Percentiles rank a stretch among this genome's conserved stretches.
phyloP scores from a whole-genome alignment of 2,329 filamentous ascomycete genomes.

The Verticillium nonalfalfae region DNA sequence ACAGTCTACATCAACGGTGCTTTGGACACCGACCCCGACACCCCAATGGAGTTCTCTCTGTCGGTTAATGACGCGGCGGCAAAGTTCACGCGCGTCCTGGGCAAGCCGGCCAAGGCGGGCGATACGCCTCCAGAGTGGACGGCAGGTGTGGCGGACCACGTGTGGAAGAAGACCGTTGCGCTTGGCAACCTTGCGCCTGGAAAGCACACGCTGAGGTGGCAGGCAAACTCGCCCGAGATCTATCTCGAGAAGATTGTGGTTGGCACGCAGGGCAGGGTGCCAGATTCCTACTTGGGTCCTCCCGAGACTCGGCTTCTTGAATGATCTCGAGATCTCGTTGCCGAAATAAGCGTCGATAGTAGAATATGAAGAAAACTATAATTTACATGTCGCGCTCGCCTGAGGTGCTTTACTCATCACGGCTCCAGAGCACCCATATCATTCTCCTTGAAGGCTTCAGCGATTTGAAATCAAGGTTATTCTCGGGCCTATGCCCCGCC shows the following conservation, averaged over 20 bases:
- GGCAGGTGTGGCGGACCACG: conserved; percentile 34
- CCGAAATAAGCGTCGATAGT: too few relatives aligned
- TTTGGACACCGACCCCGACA: conserved; percentile 40
- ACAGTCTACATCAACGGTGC: conserved; percentile 21
- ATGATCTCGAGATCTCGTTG: not conserved
- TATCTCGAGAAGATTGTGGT: conserved; percentile 25
- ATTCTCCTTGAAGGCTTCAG: too few relatives aligned
- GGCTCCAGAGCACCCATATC: too few relatives aligned
- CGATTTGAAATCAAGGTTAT: too few relatives aligned
- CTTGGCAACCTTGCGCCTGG: conserved; percentile 10
- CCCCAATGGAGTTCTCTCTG: conserved; percentile 39
- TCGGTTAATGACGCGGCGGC: conserved; percentile 21
- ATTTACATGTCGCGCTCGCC: too few relatives aligned
- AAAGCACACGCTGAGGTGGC: conserved; percentile 18
- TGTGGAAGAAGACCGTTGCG: conserved; percentile 33
- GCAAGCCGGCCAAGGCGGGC: conserved; percentile 31
- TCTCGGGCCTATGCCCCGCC: too few relatives aligned
- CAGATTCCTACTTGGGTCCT: conserved; percentile 20
- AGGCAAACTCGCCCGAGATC: conserved; percentile 20
- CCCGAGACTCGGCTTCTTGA: conserved; percentile 16
- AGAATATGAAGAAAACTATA: too few relatives aligned
- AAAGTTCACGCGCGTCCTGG: conserved; percentile 19
- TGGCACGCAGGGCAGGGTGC: conserved; percentile 12
- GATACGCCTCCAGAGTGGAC: conserved; percentile 40
- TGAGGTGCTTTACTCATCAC: too few relatives aligned